phyloP scores from a whole-genome alignment of 2,329 filamentous ascomycete species.

The Ilyonectria robusta region DNA sequence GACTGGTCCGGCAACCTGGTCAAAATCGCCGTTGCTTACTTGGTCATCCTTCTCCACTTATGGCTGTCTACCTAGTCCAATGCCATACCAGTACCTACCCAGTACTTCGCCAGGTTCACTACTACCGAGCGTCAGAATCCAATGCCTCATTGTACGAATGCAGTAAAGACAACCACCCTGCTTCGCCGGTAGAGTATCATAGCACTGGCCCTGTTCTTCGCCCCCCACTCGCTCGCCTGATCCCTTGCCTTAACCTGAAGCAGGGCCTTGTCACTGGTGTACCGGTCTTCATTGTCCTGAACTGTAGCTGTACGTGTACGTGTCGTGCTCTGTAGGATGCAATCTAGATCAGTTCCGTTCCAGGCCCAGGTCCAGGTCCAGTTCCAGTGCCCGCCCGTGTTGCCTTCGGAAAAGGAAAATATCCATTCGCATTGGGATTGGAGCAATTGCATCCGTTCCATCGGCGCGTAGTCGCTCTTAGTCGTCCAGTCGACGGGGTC shows the following conservation, averaged over 20 bases:
- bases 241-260: constrained; percentile 16
- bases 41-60: neutral
- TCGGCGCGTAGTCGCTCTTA: neutral
- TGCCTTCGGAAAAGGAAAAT: neutral
- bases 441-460: neutral
- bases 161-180: neutral
- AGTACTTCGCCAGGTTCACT: neutral
- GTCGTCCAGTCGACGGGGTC: neutral
- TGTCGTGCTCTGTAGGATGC: neutral
- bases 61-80: neutral
- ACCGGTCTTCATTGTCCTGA: neutral
- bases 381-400: neutral
- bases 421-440: neutral
- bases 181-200: neutral
- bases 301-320: neutral
- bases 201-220: neutral
- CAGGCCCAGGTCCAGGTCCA: neutral
- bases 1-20: neutral
- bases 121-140: neutral
- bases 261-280: constrained; percentile 1
- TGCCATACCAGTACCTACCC: neutral
- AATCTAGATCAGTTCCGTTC: neutral
- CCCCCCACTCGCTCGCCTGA: constrained; percentile 5
- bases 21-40: neutral
- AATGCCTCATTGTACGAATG: neutral